Base-by-base conservation (phyloP, 805 yeast species). In the Nematodospora valgi region DNA sequence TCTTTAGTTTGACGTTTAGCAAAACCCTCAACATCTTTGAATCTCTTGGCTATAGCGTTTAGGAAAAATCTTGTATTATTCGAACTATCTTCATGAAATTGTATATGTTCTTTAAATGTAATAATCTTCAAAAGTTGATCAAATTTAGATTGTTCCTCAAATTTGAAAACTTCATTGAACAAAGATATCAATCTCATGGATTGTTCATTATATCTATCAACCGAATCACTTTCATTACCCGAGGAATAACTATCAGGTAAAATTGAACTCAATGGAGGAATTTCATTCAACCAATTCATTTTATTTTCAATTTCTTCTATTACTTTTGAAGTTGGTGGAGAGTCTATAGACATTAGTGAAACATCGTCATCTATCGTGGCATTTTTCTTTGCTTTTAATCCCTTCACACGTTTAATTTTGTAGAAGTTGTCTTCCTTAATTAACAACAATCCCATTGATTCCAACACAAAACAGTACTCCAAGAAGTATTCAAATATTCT, bases 1-100 rank as follows among this genome's bases (percentile, higher is more conserved):
- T 86, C 95, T 50, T 81, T 82, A 38, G 89, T 86, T 40, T 86
- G 70, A 51, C 78, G 84, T 49, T 93, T 80, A 2, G 98, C 98
- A 47, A 89, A 70, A 5, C 82, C 76, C 54, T 93, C 98, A 33
- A 91, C 94, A 51, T 91, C 98, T 37, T 74, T 77, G 49, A 93
- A 89, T 39, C 98, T 67, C 52, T 82, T 79, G 24, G 80, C 71
- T 3, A 88, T 62, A 1, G 71, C 70, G 34, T 59, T 56, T 34
- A 59, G 47, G 45, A 67, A 64, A 44, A 66, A 66, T 26, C 47
- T 49, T 11, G 51, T 46, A 7, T 39, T 23, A 21, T 34, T 41
- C 1, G 43, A 44, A 18, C 44, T 49, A 24, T 46, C 49, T 22
- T 49, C 54, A 16, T 49, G 59, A 10, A 49, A 30, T 30, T 49